Base-by-base conservation (phyloP, 2,329 filamentous ascomycete genomes). In the Colletotrichum truncatum region DNA sequence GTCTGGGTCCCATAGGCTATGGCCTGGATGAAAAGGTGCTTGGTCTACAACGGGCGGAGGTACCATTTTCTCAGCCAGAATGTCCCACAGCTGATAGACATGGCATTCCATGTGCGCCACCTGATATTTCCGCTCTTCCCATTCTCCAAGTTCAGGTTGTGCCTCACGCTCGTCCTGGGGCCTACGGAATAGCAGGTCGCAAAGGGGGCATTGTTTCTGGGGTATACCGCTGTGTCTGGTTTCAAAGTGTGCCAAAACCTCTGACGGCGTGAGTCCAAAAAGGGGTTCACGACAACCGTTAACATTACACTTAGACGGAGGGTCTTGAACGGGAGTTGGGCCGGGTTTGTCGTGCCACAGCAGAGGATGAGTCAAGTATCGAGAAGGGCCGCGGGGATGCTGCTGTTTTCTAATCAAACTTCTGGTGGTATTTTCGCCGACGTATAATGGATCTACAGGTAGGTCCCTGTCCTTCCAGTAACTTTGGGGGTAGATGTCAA, bases 71-170 rank as follows among this genome's bases (percentile, higher is more conserved):
- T 32, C 30, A 11, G 18, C 12, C 34, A 66, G 30, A 10, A 62
- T 25, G 36, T 67, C 58, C 67, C 67, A 69, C 23, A 69, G 67
- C 32, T 59, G 28, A 26, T 52, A 66, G 56, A 68, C 61, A 36
- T 69, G 67, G n/a, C 67, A 69, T 55, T 69, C 67, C 55, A 69
- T 68, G 38, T 69, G 67, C 5, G 46, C 16, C n/a, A 62, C 51
- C 28, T 69, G 67, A 12, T 39, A 36, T 6, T 30, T 21, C 10
- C 67, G 49, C 9, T 41, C 51, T 12, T 45, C 52, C 25, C 30
- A 48, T 10, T 62, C 41, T 4, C 32, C 49, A 4, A 46, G 43
- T 26, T 38, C 25, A 16, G 41, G 30, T 5, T 49, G 11, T 7
- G 14, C 23, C 18, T 56, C 51, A 6, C 45, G n/a, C n/a, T 54